phyloP scores from a whole-genome alignment of 192 early-diverging fungal species.

The Gryganskiella cystojenkinii region DNA sequence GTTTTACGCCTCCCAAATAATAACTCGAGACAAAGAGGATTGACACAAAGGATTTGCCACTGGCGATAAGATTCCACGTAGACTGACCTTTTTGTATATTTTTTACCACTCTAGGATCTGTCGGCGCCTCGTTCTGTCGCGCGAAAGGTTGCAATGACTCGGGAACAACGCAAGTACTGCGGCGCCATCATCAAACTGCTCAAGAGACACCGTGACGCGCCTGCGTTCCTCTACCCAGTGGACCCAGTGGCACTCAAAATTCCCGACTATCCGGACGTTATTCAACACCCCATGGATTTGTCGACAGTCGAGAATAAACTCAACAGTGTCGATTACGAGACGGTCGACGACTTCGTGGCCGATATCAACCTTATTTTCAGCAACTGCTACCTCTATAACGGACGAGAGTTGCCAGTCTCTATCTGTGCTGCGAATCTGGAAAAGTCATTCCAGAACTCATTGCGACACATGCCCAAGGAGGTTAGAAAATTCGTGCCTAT shows the following conservation, averaged over 20 bases:
- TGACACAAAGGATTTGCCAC: too few relatives aligned
- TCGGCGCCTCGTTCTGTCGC: background rate
- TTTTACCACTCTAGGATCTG: too few relatives aligned
- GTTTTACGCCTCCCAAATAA: too few relatives aligned
- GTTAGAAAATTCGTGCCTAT: constrained; percentile 26
- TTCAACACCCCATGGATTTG: constrained; percentile 85
- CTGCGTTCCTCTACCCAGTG: constrained; percentile 88
- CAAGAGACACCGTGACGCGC: constrained; percentile 82
- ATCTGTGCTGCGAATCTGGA: constrained; percentile 76
- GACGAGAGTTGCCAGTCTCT: constrained; percentile 73
- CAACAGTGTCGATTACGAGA: constrained; percentile 68
- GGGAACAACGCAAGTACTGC: constrained; percentile 88
- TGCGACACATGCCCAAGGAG: constrained; percentile 79
- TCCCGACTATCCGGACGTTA: constrained; percentile 79
- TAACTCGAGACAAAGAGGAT: too few relatives aligned
- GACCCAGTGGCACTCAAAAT: constrained; percentile 79
- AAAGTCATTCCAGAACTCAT: constrained; percentile 70
- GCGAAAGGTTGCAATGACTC: constrained; percentile 66
- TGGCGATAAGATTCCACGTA: too few relatives aligned
- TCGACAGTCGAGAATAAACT: constrained; percentile 80
- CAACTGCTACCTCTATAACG: constrained; percentile 89
- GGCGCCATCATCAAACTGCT: constrained; percentile 77
- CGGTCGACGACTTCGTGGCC: constrained; percentile 72
- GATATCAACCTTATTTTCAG: constrained; percentile 81
- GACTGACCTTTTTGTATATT: too few relatives aligned